These are phyloP conservation scores for Actinomortierella ambigua DNA, from an alignment of 371 early-diverging fungal genomes.

Conservation along the genomic window DNA sequence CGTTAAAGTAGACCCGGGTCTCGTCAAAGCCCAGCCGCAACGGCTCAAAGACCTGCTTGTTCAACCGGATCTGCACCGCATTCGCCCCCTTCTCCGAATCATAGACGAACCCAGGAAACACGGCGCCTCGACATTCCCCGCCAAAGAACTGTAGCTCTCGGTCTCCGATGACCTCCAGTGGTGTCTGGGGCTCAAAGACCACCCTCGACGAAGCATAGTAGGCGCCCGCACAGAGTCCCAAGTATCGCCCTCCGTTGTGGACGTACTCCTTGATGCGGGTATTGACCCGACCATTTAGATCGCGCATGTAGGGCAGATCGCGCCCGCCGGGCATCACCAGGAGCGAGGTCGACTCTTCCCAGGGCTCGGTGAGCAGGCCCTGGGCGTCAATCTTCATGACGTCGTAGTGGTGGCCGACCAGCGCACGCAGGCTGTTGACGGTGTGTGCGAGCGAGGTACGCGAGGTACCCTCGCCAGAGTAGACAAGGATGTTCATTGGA, in stretches of 20 bases:
- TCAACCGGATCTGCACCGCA: constrained; percentile 21
- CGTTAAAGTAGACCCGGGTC: constrained; percentile 72
- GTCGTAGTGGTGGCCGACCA: constrained; percentile 84
- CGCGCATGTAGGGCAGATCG: constrained; percentile 79
- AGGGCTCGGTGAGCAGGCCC: constrained; percentile 76
- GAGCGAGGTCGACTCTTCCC: constrained; percentile 82
- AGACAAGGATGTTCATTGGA: constrained; percentile 85
- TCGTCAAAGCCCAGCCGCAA: constrained; percentile 11
- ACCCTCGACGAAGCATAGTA: constrained; percentile 78
- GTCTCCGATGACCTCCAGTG: constrained; percentile 71
- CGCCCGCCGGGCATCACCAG: constrained; percentile 92
- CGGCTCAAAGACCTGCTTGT: constrained; percentile 3
- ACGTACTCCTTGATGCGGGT: constrained; percentile 75
- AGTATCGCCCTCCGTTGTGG: constrained; percentile 78
- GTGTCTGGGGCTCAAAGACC: constrained; percentile 78
- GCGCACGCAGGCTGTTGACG: constrained; percentile 62
- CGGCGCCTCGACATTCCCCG: constrained; percentile 75
- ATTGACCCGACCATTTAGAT: constrained; percentile 66
- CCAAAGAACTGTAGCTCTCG: constrained; percentile 77
- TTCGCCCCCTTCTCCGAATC: constrained; percentile 73
- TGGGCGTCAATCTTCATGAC: constrained; percentile 79
- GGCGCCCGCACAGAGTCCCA: constrained; percentile 95
- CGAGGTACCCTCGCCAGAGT: constrained; percentile 80
- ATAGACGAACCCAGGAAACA: constrained; percentile 82
- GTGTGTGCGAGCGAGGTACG: constrained; percentile 69